Conservation (phyloP, 768 basidiomycete genomes). For the Lentinula sp. region DNA sequence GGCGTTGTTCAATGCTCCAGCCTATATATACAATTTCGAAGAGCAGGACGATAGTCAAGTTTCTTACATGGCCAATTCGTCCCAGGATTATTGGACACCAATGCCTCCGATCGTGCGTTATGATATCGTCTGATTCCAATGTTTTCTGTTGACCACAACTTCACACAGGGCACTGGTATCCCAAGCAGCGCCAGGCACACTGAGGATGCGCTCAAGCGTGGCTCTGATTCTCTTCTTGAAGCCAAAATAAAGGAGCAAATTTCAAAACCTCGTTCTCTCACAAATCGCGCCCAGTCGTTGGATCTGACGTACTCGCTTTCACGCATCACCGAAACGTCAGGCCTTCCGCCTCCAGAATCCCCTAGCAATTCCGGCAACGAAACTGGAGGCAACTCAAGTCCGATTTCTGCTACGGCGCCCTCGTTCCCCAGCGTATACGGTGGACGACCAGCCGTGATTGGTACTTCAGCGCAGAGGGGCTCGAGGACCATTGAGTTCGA, state of each 20-base stretch:
- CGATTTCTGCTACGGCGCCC: constrained; percentile 72
- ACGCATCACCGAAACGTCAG: constrained; percentile 69
- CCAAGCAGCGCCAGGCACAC: constrained; percentile 60
- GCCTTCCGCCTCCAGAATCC: constrained; percentile 67
- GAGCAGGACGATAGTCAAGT: constrained; percentile 59
- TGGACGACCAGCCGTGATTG: constrained; percentile 35
- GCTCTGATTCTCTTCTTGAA: constrained; percentile 79
- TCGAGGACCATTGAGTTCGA: constrained; percentile 23
- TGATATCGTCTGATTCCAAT: constrained; percentile 5
- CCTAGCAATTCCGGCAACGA: constrained; percentile 75
- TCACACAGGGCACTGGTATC: constrained; percentile 57
- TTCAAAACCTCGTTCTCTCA: constrained; percentile 73
- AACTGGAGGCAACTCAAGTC: constrained; percentile 72
- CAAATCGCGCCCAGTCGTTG: constrained; percentile 85
- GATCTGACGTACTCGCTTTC: constrained; percentile 82
- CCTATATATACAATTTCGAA: constrained; percentile 78
- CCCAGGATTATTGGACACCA: constrained; percentile 72
- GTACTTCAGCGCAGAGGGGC: constrained; percentile 34
- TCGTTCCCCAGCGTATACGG: constrained; percentile 85
- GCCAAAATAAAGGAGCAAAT: constrained; percentile 77
- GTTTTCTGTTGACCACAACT: constrained; percentile 14
- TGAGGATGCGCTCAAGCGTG: constrained; percentile 75
- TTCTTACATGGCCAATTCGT: constrained; percentile 45
- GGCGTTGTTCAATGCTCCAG: constrained; percentile 84
- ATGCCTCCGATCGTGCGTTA: constrained; percentile 66